Evolutionary conservation across 345 rosid species (phyloP).

Genomic region (Euclidium syriacum): DNA sequence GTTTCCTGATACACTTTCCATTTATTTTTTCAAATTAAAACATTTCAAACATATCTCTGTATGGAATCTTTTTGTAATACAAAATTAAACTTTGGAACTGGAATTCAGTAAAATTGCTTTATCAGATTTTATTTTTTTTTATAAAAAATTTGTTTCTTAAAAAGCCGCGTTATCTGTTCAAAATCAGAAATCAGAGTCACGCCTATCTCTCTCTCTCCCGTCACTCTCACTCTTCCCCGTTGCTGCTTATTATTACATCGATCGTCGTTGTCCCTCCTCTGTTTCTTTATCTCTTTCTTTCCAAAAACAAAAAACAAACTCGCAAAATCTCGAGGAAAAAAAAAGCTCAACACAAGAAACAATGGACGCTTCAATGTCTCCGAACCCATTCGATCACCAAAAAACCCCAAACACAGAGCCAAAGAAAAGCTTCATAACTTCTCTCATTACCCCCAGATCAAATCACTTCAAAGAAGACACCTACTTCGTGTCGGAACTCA

Average conservation of each 20-base stretch:
- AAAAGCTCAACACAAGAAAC: not conserved
- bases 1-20: not conserved
- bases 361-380: constrained; percentile 48
- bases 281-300: not conserved
- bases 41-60: not conserved
- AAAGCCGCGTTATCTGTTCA: constrained; percentile 37
- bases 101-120: constrained; percentile 18
- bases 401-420: constrained; percentile 30
- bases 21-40: not conserved
- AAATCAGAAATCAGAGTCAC: constrained; percentile 31
- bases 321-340: too few relatives aligned
- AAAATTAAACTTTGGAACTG: constrained; percentile 3
- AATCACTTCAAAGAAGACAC: constrained; percentile 81
- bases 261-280: constrained; percentile 16
- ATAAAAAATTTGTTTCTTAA: not conserved
- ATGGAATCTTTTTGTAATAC: too few relatives aligned
- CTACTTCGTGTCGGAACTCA: constrained; percentile 66
- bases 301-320: too few relatives aligned
- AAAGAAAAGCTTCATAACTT: constrained; percentile 66
- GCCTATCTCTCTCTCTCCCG: constrained; percentile 26
- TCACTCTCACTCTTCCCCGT: constrained; percentile 20
- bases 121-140: not conserved
- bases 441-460: constrained; percentile 68
- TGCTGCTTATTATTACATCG: constrained; percentile 24
- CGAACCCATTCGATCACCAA: constrained; percentile 32